Evolutionary conservation across 2,329 filamentous ascomycete species (phyloP), one percentile per base, ranked within the genome.

Genomic region (Orbilia brochopaga): DNA sequence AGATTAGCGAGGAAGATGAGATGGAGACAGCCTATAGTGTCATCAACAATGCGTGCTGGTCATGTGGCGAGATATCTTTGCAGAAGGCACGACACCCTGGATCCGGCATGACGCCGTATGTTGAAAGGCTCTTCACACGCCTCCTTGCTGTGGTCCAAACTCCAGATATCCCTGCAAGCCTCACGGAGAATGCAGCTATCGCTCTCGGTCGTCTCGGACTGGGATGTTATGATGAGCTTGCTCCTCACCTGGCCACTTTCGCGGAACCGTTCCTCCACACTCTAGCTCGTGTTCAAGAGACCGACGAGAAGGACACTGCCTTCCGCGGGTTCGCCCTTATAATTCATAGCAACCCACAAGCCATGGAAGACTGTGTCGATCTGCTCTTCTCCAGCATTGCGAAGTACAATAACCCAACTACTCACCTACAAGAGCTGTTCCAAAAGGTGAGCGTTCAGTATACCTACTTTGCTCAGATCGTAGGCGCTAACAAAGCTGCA

Each of bases 11-110:
- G 62, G 89, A 92, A 72, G 91, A 95, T 76, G 90, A 92, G 72
- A 87, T 91, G 52, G 91, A 96, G 74, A 89, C 86, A 17, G 88
- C 88, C 13, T 97, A 96, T 79, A 91, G 92, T 70, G 92, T 97
- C 30, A 88, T 97, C 69, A 99, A 97, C 84, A 99, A 99, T 78
- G 93, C 94, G 21, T 97, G 93, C 81, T 99, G 94, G 94, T 95
- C 92, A 5, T 88, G 88, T 23, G 94, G 94, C 46, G 94, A 99
- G 81, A 94, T 97, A 73, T 87, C 92, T 15, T 87, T 96, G 79
- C 88, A 91, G 73, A 85, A 90, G 78, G 86, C 88, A 75, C 86
- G 88, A 73, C 60, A 56, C 5, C 40, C 48, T 3, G 75, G 53
- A 42, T 30, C 72, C 35, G 86, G 85, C 60, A 90, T 97, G 86